These are phyloP conservation scores for Syncephalastrum racemosum DNA, from an alignment of 371 early-diverging fungal species.

Conservation along the genomic window DNA sequence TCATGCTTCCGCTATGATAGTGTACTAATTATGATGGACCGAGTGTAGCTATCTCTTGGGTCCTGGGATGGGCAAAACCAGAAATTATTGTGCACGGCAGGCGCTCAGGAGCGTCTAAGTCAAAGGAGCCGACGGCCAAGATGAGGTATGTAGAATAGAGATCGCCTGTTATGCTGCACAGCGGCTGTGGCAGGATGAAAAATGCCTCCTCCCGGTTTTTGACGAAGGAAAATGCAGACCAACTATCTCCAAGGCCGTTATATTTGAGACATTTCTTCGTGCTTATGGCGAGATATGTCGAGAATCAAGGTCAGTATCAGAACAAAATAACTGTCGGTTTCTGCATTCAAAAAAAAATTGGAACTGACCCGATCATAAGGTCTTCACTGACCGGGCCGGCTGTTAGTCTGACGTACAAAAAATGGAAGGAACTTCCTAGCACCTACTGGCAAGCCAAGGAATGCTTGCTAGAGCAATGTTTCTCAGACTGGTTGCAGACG, in stretches of 20 bases:
- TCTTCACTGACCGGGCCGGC: neutral
- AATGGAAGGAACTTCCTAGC: constrained; percentile 44
- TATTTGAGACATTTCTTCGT: constrained; percentile 27
- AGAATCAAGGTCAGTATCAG: neutral
- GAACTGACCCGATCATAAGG: neutral
- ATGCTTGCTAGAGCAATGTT: constrained; percentile 42
- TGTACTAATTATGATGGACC: neutral
- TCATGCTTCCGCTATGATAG: constrained; percentile 28
- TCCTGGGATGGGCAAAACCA: constrained; percentile 37
- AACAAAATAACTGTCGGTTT: neutral
- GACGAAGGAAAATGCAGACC: constrained; percentile 16
- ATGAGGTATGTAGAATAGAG: constrained; percentile 30
- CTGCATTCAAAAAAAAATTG: neutral
- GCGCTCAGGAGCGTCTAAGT: constrained; percentile 53
- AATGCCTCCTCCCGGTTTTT: constrained; percentile 11
- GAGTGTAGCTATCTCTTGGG: constrained; percentile 54
- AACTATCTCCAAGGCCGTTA: constrained; percentile 42
- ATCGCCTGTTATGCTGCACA: constrained; percentile 1
- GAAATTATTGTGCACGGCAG: constrained; percentile 63
- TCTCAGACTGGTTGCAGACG: constrained; percentile 56
- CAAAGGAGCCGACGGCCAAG: constrained; percentile 40
- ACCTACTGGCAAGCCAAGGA: constrained; percentile 46
- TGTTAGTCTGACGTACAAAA: constrained; percentile 29
- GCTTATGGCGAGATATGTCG: neutral
- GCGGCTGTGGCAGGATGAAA: constrained; percentile 7